Base-by-base conservation (phyloP, 179 eudicot species). In the Actinidia arguta region DNA sequence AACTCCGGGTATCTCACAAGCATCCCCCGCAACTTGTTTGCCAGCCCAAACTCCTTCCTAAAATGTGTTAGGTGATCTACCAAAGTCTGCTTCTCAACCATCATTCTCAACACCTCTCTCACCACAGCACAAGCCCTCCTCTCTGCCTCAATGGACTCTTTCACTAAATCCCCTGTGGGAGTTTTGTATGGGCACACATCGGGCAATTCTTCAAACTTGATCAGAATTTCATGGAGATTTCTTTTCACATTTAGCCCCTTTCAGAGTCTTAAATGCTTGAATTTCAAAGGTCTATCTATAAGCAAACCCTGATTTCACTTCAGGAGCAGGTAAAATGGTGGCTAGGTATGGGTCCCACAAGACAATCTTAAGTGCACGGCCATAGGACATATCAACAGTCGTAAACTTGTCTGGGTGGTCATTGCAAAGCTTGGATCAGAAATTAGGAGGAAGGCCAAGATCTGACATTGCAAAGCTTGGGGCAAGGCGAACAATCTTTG, bases 1-100 rank as follows among this genome's bases (percentile, higher is more conserved):
- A 96, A 80, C 81, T 96, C 99, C 13, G 98, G 99, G 79, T 95
- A 98, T 78, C 99, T 85, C 81, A 93, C 85, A 58, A 96, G 82
- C 98, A 93, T 90, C 61, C 89, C 95, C 83, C 95, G 89, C 80
- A 93, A 81, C 87, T 89, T 92, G 79, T 96, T 92, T 8, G 98
- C 93, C 79, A 96, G 85, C 78, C 95, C 98, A 86, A 93, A 95
- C 50, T 96, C 99, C 87, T 88, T 92, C 84, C 99, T 89, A 59
- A 95, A 95, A 88, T 93, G 98, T 10, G 98, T 96, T 82, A 96
- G 80, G 80, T 95, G 99, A 82, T 96, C 98, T 11, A 95, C 85
- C 84, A 96, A 85, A 4, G 97, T 95, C 88, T 94, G 90, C 87
- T 91, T 96, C 89, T 96, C 95, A 59, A 93, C 83, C 52, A 90